Evolutionary conservation across 2,329 filamentous ascomycete genomes (phyloP).

Genomic region (Phoma sp.): DNA sequence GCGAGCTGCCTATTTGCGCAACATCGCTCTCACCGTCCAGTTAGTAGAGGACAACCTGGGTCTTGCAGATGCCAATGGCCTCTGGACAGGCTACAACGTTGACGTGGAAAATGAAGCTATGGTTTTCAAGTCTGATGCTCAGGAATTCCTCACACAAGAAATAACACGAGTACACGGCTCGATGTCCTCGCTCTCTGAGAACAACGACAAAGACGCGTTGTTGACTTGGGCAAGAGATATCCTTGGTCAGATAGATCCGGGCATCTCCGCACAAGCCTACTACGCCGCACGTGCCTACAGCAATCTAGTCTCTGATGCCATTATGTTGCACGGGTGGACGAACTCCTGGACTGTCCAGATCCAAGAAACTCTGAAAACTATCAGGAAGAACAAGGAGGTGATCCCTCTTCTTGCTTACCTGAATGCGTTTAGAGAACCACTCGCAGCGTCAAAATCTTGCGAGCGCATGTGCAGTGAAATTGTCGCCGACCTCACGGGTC

Average conservation of each 20-base stretch:
- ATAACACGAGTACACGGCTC: conserved; percentile 29
- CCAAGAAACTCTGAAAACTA: conserved; percentile 45
- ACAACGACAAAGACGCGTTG: conserved; percentile 26
- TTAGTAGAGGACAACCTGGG: conserved; percentile 67
- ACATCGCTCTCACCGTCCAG: conserved; percentile 61
- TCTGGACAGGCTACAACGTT: conserved; percentile 56
- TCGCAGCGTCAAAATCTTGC: conserved; percentile 56
- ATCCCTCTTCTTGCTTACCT: conserved; percentile 58
- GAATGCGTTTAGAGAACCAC: conserved; percentile 55
- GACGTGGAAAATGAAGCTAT: conserved; percentile 61
- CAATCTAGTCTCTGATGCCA: conserved; percentile 45
- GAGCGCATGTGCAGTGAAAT: conserved; percentile 65
- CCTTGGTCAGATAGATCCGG: conserved; percentile 31
- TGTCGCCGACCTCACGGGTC: conserved; percentile 64
- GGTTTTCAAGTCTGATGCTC: conserved; percentile 60
- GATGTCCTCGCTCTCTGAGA: conserved; percentile 24
- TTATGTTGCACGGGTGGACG: conserved; percentile 52
- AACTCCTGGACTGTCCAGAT: conserved; percentile 42
- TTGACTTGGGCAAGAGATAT: conserved; percentile 33
- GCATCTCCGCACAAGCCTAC: conserved; percentile 44
- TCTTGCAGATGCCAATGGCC: conserved; percentile 60
- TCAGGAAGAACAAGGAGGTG: conserved; percentile 47
- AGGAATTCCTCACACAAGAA: conserved; percentile 55
- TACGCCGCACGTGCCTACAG: conserved; percentile 52
- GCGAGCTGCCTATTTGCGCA: conserved; percentile 50